Base-by-base conservation (phyloP, 306 rosid species). In the Cyamopsis tetragonoloba region DNA sequence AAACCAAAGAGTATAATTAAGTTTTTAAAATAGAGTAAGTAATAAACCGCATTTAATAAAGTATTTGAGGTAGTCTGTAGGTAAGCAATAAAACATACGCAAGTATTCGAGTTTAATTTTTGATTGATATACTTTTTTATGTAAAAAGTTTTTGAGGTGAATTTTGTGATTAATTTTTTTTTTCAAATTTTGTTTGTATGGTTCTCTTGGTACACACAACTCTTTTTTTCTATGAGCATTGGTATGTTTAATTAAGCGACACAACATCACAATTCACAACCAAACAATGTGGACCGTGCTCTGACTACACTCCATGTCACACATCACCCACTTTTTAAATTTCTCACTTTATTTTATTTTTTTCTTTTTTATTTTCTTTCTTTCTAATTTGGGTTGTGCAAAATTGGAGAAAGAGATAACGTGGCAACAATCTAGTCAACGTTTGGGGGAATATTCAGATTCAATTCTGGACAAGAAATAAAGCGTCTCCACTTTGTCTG, bases 401-500 rank as follows among this genome's bases (percentile, higher is more conserved):
- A 46, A 62, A 68, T 19, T n/a, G 30, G 38, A 30, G 32, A 7
- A 6, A 37, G 10, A n/a, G n/a, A n/a, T n/a, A n/a, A 66, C 82
- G 77, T 76, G 85, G 77, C 85, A 48, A 3, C 44, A 39, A 72
- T 73, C 23, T 68, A 63, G 67, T 56, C 51, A 56, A 56, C 12
- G 23, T 46, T 54, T 34, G 3, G 54, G 15, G 48, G 80, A 77
- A 81, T 77, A 81, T 77, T 77, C 85, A 81, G 74, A 54, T 68
- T 68, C 77, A 68, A 62, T 74, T 56, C 57, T 53, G 30, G 72
- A 66, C 59, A 71, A 61, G 42, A 71, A 68, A 44, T 62, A 81
- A 81, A 81, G 82, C 43, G 8, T 48, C 77, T 56, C 80, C 82
- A 71, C 82, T 81, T 81, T 81, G 73, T 50, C 61, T 69, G 66